Base-by-base conservation (phyloP, 306 rosid species). In the Lupinus albus region DNA sequence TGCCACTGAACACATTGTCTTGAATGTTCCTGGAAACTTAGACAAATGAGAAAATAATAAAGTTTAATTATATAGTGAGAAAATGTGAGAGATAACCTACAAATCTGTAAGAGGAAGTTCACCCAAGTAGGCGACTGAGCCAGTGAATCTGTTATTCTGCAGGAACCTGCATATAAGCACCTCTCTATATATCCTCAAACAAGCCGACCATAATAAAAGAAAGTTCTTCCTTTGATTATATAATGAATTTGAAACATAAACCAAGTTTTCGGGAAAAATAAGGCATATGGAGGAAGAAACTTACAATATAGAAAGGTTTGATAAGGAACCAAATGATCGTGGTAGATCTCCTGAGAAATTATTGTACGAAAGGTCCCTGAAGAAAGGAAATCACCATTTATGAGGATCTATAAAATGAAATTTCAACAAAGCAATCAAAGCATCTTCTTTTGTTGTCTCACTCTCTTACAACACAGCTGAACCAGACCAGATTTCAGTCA, bases 301-400 rank as follows among this genome's bases (percentile, higher is more conserved):
- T 82, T 78, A 88, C 97, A 91, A 32, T 81, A 77, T 70, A 21
- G 79, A 50, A 68, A 91, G 84, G 78, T 84, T 88, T 66, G 70
- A 82, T 79, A 88, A 65, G 81, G 87, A 84, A 71, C 80, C 90
- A 74, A 91, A 84, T 64, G 97, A 91, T 68, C 76, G 53, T 2
- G 97, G 92, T 25, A 91, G 81, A 79, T 91, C 97, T 66, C 97
- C 97, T 0, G 84, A 67, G 53, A 91, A 79, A 78, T 82, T 80
- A 54, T 90, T 90, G 67, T 67, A 65, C 32, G 97, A 91, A 61
- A 91, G 80, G 64, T 88, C 97, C 92, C 97, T 91, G 80, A 41
- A 67, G 45, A 66, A 76, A 72, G 39, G 35, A 61, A 13, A 42
- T 10, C 11, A 45, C 28, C 33, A 36, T 14, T 62, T 15, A 46